A percentile compares a stretch with the other conserved stretches of the same genome.
Conservation (phyloP, 768 basidiomycete genomes). For the Pleurotus pulmonarius region DNA sequence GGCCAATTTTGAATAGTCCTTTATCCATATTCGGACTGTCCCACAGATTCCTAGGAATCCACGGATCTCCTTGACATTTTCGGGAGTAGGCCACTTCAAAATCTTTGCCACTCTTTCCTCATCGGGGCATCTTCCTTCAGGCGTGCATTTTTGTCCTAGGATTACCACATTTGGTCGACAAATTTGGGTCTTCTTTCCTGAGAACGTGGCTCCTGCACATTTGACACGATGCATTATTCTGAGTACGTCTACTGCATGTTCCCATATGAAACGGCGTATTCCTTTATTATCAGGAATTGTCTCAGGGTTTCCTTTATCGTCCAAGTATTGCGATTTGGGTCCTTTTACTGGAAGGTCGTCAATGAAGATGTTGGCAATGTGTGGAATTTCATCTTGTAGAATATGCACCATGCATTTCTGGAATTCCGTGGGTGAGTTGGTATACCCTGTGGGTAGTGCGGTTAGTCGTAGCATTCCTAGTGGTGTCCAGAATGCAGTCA, state of each 20-base stretch:
- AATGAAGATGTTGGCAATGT: slow-evolving; percentile 11
- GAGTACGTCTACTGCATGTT: slow-evolving; percentile 32
- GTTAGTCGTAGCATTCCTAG: slow-evolving; percentile 28
- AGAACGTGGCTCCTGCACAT: slow-evolving; percentile 24
- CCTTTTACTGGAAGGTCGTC: slow-evolving; percentile 12
- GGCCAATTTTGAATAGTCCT: slow-evolving; percentile 10
- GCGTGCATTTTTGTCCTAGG: slow-evolving; percentile 26
- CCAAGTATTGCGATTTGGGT: slow-evolving; percentile 16
- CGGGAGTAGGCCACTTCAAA: too few relatives aligned
- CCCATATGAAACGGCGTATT: slow-evolving; percentile 29
- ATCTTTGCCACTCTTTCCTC: slow-evolving; percentile 3
- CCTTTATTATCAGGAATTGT: slow-evolving; percentile 20
- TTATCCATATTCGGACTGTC: slow-evolving; percentile 16
- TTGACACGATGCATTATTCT: slow-evolving; percentile 27
- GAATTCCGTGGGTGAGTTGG: slow-evolving; percentile 29
- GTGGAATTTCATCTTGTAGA: slow-evolving; percentile 23
- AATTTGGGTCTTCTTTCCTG: slow-evolving; percentile 22
- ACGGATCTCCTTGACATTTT: too few relatives aligned
- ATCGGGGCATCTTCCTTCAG: slow-evolving; percentile 24
- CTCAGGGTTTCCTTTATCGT: slow-evolving; percentile 14
- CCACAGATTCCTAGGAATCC: too few relatives aligned
- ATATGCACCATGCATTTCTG: slow-evolving; percentile 29
- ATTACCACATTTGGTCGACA: slow-evolving; percentile 15
- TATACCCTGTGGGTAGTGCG: slow-evolving; percentile 34
- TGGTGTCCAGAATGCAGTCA: slow-evolving; percentile 37